Conservation (phyloP, 495 filamentous ascomycete species). For the Podospora pseudopauciseta region DNA sequence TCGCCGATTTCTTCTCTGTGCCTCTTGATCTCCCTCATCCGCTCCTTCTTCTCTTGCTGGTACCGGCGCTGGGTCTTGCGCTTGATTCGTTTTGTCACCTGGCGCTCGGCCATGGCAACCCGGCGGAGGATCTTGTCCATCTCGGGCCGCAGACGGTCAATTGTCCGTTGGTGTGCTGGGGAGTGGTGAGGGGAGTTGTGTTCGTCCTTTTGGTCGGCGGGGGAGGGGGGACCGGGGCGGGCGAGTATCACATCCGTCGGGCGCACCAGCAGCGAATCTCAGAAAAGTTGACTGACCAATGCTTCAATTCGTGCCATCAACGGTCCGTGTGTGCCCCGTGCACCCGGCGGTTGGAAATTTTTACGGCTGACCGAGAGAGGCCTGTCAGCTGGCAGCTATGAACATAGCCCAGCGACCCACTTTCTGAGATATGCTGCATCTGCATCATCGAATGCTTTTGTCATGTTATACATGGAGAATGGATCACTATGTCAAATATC, state of each 20-base stretch:
- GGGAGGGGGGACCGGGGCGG: background rate
- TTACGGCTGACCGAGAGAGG: conserved; percentile 11
- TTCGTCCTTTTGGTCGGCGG: background rate
- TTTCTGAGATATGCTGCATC: background rate
- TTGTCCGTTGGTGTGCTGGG: background rate
- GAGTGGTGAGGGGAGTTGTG: background rate
- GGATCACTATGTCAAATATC: too few relatives aligned
- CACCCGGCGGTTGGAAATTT: conserved; percentile 9
- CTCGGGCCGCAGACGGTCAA: conserved; percentile 16
- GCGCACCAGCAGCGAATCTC: conserved; percentile 14
- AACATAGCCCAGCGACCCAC: background rate
- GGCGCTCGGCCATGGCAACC: conserved; percentile 62
- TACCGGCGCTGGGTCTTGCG: conserved; percentile 30
- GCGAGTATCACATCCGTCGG: conserved; percentile 1
- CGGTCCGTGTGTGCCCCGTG: background rate
- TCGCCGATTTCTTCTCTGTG: conserved; percentile 2
- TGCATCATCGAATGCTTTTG: background rate
- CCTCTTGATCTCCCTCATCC: conserved; percentile 21
- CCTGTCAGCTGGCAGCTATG: conserved; percentile 13
- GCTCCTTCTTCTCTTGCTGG: conserved; percentile 35
- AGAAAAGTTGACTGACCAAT: conserved; percentile 18
- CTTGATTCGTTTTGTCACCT: conserved; percentile 51
- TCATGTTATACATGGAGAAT: too few relatives aligned
- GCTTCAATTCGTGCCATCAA: conserved; percentile 4
- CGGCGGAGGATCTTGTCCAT: conserved; percentile 78